A percentile compares a stretch with the other conserved stretches of the same genome.
Conservation (phyloP, 768 basidiomycete species). For the Boletus sensibilis region DNA sequence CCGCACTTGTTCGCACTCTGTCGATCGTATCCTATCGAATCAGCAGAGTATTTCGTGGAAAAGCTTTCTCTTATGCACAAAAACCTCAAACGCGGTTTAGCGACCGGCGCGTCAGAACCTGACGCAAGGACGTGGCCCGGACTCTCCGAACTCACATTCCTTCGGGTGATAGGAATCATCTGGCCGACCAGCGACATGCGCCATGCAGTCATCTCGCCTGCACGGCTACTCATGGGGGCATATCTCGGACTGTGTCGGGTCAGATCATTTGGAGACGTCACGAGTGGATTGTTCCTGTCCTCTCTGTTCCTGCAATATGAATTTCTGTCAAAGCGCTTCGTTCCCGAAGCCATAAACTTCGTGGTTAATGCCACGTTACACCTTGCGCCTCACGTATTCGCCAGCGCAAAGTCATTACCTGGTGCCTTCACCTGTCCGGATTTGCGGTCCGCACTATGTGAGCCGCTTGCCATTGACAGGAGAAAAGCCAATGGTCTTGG, state of each 20-base stretch:
- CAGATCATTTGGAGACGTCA: slow-evolving; percentile 68
- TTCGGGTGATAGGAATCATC: slow-evolving; percentile 74
- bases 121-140: slow-evolving; percentile 88
- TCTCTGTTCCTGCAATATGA: slow-evolving; percentile 87
- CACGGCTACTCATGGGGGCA: slow-evolving; percentile 84
- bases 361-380: slow-evolving; percentile 66
- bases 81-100: slow-evolving; percentile 83
- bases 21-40: slow-evolving; percentile 75
- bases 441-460: slow-evolving; percentile 51
- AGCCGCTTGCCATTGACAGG: slow-evolving; percentile 36
- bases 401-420: slow-evolving; percentile 49
- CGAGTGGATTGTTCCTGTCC: slow-evolving; percentile 86
- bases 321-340: slow-evolving; percentile 74
- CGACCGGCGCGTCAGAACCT: slow-evolving; percentile 56
- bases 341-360: slow-evolving; percentile 90
- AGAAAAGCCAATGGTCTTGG: slow-evolving; percentile 42
- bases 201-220: slow-evolving; percentile 84
- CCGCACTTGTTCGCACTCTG: slow-evolving; percentile 80
- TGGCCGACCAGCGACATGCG: slow-evolving; percentile 97
- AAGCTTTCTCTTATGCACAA: slow-evolving; percentile 92
- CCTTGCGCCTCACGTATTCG: slow-evolving; percentile 64
- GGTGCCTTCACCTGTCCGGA: slow-evolving; percentile 74
- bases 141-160: slow-evolving; percentile 72
- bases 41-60: slow-evolving; percentile 73
- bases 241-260: slow-evolving; percentile 87